phyloP scores from a whole-genome alignment of 768 basidiomycete species.

The Hericium coralloides region DNA sequence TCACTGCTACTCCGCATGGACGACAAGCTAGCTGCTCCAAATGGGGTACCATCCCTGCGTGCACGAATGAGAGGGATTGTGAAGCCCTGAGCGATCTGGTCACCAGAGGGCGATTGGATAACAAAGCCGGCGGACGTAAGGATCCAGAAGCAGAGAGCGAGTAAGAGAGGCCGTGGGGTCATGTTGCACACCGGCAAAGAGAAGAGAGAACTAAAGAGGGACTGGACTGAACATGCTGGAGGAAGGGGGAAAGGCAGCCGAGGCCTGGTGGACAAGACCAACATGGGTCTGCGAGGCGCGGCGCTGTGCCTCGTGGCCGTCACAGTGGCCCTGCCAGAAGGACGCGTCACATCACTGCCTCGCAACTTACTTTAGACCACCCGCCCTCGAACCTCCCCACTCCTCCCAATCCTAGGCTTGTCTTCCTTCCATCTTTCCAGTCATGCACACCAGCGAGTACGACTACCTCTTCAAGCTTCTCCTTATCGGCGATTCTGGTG shows the following conservation, averaged over 20 bases:
- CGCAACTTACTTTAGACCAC: constrained; percentile 9
- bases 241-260: background rate
- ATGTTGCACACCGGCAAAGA: background rate
- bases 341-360: constrained; percentile 9
- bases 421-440: constrained; percentile 12
- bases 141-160: too few relatives aligned
- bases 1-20: background rate
- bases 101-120: background rate
- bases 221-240: background rate
- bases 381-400: constrained; percentile 5
- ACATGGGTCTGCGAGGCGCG: background rate
- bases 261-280: background rate
- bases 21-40: too few relatives aligned
- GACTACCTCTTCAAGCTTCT: constrained; percentile 95
- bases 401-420: constrained; percentile 1
- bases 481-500: constrained; percentile 93
- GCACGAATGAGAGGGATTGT: background rate
- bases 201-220: background rate
- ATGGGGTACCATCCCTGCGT: background rate
- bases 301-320: background rate
- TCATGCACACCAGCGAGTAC: constrained; percentile 89
- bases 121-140: background rate
- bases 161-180: too few relatives aligned
- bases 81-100: background rate
- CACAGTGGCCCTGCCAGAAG: background rate